Evolutionary conservation across 1,284 basidiomycete genomes (phyloP), one percentile per base, ranked within the genome.

Genomic region (Ceratobasidium sp.): DNA sequence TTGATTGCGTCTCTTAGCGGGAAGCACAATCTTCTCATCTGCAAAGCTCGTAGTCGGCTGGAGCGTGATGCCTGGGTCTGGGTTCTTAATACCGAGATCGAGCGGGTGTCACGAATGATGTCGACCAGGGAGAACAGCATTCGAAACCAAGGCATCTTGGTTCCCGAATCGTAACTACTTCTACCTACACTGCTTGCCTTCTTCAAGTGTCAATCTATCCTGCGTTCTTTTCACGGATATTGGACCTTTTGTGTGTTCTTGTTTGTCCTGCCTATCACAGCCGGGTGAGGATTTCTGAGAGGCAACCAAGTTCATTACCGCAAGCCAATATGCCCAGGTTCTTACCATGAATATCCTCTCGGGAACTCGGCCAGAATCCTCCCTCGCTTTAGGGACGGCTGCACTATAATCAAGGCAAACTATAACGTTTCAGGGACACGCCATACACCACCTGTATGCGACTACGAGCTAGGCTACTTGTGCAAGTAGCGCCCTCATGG

Each of bases 11-110:
- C 83, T 25, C 79, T 94, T 56, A 85, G 85, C 12, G 83, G 84
- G 58, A 89, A 89, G 78, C 83, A 87, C 74, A 89, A 89, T 77
- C 77, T 88, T 73, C 78, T 86, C 23, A 84, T 93, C 4, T 90
- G 92, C 77, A 86, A 88, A 72, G 89, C 91, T 59, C 83, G 93
- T 78, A 92, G 87, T 79, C 88, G 86, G 78, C 81, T 94, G 54
- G 94, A 95, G 79, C 83, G 93, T 33, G 93, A 95, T 79, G 84
- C 89, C 28, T 95, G 93, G 94, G 92, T 92, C 77, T 94, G 91
- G 87, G 91, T 91, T 18, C 80, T 95, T 76, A 91, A 90, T 75
- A 85, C 84, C 67, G 92, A 94, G 82, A 92, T 95, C 72, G 93
- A 95, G 80, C 90, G 87, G 79, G 79, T 90, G 36, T 77, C 77